Percentiles rank a stretch among this genome's conserved stretches.
Conservation (phyloP, 495 filamentous ascomycete genomes). For the Penicillium robsamsonii region DNA sequence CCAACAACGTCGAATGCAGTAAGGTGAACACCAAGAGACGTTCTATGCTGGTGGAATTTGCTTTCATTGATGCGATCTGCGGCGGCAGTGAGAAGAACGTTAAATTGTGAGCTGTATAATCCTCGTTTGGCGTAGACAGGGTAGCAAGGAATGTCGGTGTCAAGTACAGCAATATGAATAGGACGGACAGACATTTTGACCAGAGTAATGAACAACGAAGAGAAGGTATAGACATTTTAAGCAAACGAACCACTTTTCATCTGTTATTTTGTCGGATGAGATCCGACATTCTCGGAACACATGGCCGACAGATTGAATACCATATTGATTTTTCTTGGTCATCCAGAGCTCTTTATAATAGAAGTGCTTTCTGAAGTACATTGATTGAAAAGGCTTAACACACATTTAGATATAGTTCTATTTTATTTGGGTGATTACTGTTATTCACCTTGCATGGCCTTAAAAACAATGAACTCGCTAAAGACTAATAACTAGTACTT, state of each 20-base stretch:
- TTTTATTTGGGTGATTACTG: no score
- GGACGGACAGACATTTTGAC: not conserved
- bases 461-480: no score
- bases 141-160: slow-evolving; percentile 19
- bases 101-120: slow-evolving; percentile 31
- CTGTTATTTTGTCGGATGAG: not conserved
- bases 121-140: slow-evolving; percentile 25
- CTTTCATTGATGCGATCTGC: slow-evolving; percentile 17
- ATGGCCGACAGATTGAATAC: not conserved
- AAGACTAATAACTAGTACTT: no score
- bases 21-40: slow-evolving; percentile 9
- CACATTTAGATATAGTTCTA: no score
- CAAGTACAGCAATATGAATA: slow-evolving; percentile 22
- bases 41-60: not conserved
- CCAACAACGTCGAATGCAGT: slow-evolving; percentile 24
- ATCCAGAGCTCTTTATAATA: no score
- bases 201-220: not conserved
- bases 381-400: no score
- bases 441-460: no score
- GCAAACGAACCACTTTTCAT: not conserved
- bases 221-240: not conserved
- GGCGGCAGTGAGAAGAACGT: slow-evolving; percentile 24
- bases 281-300: not conserved
- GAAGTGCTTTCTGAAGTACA: no score
- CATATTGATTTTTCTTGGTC: no score